Evolutionary conservation across 768 basidiomycete genomes (phyloP).

Genomic region (Suillus bovinus): DNA sequence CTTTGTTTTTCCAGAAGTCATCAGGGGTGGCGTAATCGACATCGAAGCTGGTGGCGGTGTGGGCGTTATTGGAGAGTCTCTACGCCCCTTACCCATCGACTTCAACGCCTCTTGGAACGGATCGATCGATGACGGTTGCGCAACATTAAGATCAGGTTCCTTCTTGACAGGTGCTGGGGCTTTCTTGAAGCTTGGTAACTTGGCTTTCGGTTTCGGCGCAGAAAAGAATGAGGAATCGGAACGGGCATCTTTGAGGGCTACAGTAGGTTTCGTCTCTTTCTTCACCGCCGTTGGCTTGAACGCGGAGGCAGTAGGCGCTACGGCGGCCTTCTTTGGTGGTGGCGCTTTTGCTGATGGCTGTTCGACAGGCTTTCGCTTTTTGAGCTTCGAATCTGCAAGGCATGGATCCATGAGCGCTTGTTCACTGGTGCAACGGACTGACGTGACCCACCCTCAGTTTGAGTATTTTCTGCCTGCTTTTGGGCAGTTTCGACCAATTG

Average conservation of each 20-base stretch:
- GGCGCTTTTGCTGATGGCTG: conserved; percentile 44
- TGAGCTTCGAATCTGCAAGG: conserved; percentile 52
- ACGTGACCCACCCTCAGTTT: conserved; percentile 74
- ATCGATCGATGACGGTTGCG: conserved; percentile 76
- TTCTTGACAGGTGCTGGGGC: conserved; percentile 53
- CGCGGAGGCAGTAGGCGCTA: conserved; percentile 28
- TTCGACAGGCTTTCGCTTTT: conserved; percentile 76
- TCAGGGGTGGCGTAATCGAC: conserved; percentile 35
- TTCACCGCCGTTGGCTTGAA: conserved; percentile 46
- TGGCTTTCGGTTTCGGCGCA: conserved; percentile 80
- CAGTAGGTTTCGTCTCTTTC: conserved; percentile 49
- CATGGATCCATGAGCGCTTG: conserved; percentile 24
- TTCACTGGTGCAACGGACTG: conserved; percentile 36
- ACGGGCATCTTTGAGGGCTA: conserved; percentile 70
- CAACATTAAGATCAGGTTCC: conserved; percentile 57
- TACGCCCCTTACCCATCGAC: conserved; percentile 64
- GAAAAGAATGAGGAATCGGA: conserved; percentile 90
- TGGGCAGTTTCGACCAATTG: conserved; percentile 55
- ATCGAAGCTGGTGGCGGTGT: conserved; percentile 50
- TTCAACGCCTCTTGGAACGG: conserved; percentile 84
- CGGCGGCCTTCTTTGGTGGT: conserved; percentile 70
- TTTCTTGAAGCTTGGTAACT: conserved; percentile 86
- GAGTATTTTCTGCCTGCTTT: conserved; percentile 43
- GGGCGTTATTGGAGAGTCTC: conserved; percentile 59
- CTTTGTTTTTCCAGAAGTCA: conserved; percentile 52